Conservation (phyloP, 129 eudicot species). For the Pulicaria dysenterica region DNA sequence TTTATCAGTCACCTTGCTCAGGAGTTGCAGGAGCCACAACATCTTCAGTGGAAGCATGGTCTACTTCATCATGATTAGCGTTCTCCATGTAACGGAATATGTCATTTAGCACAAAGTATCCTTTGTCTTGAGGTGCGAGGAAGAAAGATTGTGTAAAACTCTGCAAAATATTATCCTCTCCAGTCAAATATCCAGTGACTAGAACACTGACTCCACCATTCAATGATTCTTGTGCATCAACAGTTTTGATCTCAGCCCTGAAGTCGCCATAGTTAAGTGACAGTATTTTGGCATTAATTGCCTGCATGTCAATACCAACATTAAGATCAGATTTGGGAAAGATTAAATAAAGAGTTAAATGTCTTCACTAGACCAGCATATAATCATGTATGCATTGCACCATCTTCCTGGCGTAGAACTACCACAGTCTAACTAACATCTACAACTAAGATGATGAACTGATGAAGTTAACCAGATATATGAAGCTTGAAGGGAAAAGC, state of each 20-base stretch:
- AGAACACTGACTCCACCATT: slow-evolving; percentile 78
- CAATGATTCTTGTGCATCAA: slow-evolving; percentile 84
- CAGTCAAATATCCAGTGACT: slow-evolving; percentile 77
- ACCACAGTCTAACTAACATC: slow-evolving; percentile 1
- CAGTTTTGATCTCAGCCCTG: slow-evolving; percentile 72
- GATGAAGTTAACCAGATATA: not conserved
- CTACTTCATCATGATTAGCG: slow-evolving; percentile 24
- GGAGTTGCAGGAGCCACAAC: slow-evolving; percentile 40
- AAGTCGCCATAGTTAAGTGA: slow-evolving; percentile 63
- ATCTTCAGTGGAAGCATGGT: slow-evolving; percentile 38
- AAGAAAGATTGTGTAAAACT: slow-evolving; percentile 76
- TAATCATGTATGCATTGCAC: slow-evolving; percentile 8
- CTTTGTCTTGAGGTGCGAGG: slow-evolving; percentile 92
- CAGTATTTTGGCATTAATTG: slow-evolving; percentile 67
- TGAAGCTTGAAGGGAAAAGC: not conserved
- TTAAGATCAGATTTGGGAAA: not conserved
- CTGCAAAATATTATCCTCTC: slow-evolving; percentile 48
- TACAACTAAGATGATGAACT: not conserved
- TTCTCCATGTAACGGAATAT: slow-evolving; percentile 66
- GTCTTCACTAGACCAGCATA: slow-evolving; percentile 6
- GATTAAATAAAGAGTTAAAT: not conserved
- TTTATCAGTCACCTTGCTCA: slow-evolving; percentile 52
- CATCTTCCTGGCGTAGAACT: not conserved
- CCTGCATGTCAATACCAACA: slow-evolving; percentile 43
- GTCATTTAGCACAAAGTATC: slow-evolving; percentile 90